Conservation (phyloP, 169 alveolate species). For the Babesia microti region DNA sequence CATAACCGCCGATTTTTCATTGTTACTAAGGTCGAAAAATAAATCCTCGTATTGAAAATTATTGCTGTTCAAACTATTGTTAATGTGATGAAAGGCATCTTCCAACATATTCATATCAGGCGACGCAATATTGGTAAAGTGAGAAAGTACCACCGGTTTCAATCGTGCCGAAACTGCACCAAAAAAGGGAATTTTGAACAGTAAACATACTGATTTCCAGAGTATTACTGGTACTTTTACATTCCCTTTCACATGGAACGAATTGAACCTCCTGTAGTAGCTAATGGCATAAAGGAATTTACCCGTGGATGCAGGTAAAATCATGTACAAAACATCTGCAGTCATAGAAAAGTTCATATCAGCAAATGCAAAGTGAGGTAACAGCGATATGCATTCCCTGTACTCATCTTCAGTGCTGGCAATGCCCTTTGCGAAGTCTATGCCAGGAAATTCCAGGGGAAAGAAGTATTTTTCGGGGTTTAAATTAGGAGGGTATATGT, state of each 20-base stretch:
- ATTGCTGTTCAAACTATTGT: conserved; percentile 12
- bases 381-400: too few species aligned
- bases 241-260: neutral
- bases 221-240: neutral
- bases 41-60: neutral
- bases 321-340: conserved; percentile 32
- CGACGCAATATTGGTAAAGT: conserved; percentile 16
- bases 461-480: too few species aligned
- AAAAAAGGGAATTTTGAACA: conserved; percentile 37
- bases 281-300: conserved; percentile 39
- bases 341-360: conserved; percentile 11
- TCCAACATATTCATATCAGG: conserved; percentile 19
- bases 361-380: conserved; percentile 29
- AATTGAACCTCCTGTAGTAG: conserved; percentile 12
- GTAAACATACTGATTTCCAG: conserved; percentile 9
- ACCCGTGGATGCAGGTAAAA: conserved; percentile 34
- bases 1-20: too few species aligned
- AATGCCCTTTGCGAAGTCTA: too few species aligned
- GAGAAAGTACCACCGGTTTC: conserved; percentile 32
- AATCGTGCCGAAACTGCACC: conserved; percentile 22
- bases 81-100: too few species aligned
- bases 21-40: too few species aligned
- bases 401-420: too few species aligned
- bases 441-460: too few species aligned
- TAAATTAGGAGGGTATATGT: too few species aligned